A percentile compares a stretch with the other conserved stretches of the same genome.
Conservation (phyloP, 441 rosid genomes). For the Pelargonium cotyledonis region DNA sequence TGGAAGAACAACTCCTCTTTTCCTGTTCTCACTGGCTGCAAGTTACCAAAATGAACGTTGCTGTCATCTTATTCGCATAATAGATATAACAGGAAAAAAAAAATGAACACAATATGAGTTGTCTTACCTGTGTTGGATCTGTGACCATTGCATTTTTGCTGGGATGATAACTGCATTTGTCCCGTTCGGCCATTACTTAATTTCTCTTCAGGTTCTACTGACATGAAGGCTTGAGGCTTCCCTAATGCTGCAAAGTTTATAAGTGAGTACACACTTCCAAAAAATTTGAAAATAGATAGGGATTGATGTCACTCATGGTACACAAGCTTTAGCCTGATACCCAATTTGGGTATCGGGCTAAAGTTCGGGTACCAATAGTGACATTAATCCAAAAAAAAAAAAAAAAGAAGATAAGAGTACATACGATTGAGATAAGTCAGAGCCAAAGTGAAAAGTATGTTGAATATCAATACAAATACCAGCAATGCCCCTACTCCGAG, state of each 20-base stretch:
- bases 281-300: too few relatives aligned
- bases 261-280: not conserved
- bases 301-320: too few relatives aligned
- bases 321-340: too few relatives aligned
- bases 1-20: not conserved
- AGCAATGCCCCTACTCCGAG: constrained; percentile 45
- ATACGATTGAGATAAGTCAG: constrained; percentile 50
- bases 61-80: not conserved
- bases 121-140: not conserved
- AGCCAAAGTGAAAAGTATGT: constrained; percentile 42
- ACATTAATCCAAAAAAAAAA: too few relatives aligned
- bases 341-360: too few relatives aligned
- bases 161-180: constrained; percentile 8
- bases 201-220: constrained; percentile 42
- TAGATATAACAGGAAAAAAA: too few relatives aligned
- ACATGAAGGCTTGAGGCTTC: constrained; percentile 41
- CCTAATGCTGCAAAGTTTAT: constrained; percentile 43
- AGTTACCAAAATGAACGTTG: not conserved
- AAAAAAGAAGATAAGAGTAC: constrained; percentile 14
- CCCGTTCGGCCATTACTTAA: constrained; percentile 20
- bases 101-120: too few relatives aligned
- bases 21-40: not conserved
- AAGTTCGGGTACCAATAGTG: too few relatives aligned
- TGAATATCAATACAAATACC: constrained; percentile 50
- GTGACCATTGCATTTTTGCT: too few relatives aligned